These are phyloP conservation scores for Sisymbrium altissimum DNA, from an alignment of 345 rosid species.

Conservation along the genomic window DNA sequence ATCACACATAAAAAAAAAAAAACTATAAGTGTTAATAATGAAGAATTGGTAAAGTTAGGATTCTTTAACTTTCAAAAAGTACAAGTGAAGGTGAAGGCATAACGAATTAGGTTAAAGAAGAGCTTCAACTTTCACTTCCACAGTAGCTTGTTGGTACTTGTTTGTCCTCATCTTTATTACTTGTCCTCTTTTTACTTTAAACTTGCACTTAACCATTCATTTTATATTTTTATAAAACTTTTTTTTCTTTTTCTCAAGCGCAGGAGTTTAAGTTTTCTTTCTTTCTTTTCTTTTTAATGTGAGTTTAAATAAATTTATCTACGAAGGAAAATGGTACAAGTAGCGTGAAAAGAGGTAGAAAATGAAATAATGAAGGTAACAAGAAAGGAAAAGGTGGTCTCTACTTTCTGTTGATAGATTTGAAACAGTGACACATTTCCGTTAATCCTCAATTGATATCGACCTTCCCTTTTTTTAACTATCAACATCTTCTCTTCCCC, in stretches of 20 bases:
- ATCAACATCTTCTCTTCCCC: conserved; percentile 25
- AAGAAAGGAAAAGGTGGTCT: conserved; percentile 27
- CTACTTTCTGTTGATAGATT: conserved; percentile 30
- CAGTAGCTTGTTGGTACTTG: conserved; percentile 33
- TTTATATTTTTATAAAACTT: not conserved
- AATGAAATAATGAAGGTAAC: conserved; percentile 28
- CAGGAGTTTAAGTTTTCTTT: not conserved
- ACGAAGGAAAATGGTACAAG: conserved; percentile 1
- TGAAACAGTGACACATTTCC: conserved; percentile 17
- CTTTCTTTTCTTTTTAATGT: not conserved
- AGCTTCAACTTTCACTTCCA: conserved; percentile 23
- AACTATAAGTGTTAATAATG: not conserved
- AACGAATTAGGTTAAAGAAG: conserved; percentile 32
- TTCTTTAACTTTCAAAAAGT: not conserved
- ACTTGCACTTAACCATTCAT: conserved; percentile 8
- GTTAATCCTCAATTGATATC: conserved; percentile 10
- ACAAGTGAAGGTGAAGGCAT: conserved; percentile 17
- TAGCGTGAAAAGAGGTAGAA: conserved; percentile 5
- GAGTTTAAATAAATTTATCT: not conserved
- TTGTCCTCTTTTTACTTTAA: conserved; percentile 12
- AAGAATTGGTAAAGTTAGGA: not conserved
- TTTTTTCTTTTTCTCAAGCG: not conserved
- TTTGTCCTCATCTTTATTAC: conserved; percentile 30
- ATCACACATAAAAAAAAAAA: not conserved
- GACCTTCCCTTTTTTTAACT: conserved; percentile 6